Conservation (phyloP, 768 basidiomycete species). For the Boletus fagicola region DNA sequence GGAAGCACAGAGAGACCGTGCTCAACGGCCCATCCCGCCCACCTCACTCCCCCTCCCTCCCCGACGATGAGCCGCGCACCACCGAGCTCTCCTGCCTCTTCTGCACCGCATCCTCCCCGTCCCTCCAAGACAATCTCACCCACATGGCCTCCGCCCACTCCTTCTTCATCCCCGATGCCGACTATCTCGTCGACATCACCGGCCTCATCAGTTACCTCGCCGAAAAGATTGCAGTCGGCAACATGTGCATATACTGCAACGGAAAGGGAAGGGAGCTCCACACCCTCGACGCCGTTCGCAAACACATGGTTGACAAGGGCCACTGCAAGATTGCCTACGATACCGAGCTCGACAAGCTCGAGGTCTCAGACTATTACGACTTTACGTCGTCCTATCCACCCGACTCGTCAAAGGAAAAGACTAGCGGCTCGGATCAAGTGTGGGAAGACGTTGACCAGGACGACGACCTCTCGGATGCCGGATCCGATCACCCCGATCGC, state of each 20-base stretch:
- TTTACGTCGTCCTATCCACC: constrained; percentile 79
- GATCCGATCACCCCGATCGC: constrained; percentile 38
- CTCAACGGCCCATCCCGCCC: constrained; percentile 40
- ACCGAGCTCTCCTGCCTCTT: constrained; percentile 74
- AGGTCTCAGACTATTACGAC: constrained; percentile 92
- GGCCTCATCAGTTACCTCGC: constrained; percentile 86
- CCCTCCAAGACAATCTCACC: constrained; percentile 63
- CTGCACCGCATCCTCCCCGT: constrained; percentile 54
- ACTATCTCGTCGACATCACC: constrained; percentile 79
- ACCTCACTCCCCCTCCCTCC: background rate
- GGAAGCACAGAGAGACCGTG: constrained; percentile 83
- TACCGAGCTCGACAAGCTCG: constrained; percentile 72
- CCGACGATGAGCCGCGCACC: background rate
- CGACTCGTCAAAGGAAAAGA: constrained; percentile 16
- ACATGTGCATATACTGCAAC: constrained; percentile 91
- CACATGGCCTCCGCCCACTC: constrained; percentile 91
- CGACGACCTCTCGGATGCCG: constrained; percentile 31
- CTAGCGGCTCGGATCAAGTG: constrained; percentile 14
- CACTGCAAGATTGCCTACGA: constrained; percentile 98
- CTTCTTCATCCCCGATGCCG: constrained; percentile 94
- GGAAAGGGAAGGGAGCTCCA: constrained; percentile 79
- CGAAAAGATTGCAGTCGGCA: constrained; percentile 91
- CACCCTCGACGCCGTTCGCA: constrained; percentile 81
- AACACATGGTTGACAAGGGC: constrained; percentile 94
- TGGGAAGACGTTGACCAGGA: constrained; percentile 37